phyloP scores from a whole-genome alignment of 176 grass and related monocot genomes.

The Rhynchospora pubera region DNA sequence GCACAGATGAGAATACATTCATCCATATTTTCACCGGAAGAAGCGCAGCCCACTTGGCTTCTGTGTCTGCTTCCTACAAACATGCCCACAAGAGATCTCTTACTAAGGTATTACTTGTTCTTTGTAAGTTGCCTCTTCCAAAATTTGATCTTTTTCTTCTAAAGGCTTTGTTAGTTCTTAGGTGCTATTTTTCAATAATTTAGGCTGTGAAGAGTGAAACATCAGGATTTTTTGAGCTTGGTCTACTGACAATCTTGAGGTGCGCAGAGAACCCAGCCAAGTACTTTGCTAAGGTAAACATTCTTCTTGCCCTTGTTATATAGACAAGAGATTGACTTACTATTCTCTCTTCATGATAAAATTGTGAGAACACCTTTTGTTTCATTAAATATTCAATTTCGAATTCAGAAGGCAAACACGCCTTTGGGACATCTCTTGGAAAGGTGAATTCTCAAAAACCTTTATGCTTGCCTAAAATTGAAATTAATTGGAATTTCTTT shows the following conservation, averaged over 20 bases:
- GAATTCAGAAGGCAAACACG: neutral
- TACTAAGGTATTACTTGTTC: conserved; percentile 51
- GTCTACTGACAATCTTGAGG: conserved; percentile 76
- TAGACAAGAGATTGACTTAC: neutral
- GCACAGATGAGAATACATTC: conserved; percentile 86
- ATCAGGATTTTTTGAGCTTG: conserved; percentile 89
- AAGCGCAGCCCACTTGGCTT: conserved; percentile 70
- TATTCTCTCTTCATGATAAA: neutral
- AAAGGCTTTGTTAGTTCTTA: neutral
- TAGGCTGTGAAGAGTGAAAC: conserved; percentile 93
- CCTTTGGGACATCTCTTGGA: neutral
- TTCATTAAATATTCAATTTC: neutral
- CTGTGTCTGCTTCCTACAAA: conserved; percentile 83
- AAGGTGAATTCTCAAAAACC: neutral
- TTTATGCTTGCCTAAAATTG: neutral
- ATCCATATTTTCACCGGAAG: conserved; percentile 83
- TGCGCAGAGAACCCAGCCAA: conserved; percentile 86
- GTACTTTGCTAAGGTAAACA: conserved; percentile 93
- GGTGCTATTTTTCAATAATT: conserved; percentile 20
- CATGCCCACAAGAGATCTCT: conserved; percentile 67
- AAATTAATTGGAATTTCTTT: neutral
- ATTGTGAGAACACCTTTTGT: neutral
- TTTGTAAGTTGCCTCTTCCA: neutral
- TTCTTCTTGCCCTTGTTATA: conserved; percentile 6
- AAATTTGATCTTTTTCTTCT: neutral